Base-by-base conservation (phyloP, 1,284 basidiomycete genomes). In the Erythrobasidium hasegawianum region DNA sequence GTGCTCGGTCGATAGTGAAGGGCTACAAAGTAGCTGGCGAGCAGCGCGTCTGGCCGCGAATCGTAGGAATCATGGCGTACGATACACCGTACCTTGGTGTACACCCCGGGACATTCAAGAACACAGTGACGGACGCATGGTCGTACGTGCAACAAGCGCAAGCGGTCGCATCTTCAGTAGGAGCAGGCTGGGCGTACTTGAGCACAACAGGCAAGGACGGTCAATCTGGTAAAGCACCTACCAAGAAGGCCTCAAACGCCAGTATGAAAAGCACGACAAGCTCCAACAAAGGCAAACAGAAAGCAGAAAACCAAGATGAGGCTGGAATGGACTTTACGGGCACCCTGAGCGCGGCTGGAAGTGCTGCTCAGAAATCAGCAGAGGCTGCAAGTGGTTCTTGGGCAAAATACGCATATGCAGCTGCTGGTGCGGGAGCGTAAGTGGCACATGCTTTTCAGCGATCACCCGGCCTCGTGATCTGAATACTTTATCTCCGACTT, bases 51-150 rank as follows among this genome's bases (percentile, higher is more conserved):
- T 69, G 68, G 68, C 68, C 68, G 7, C 39, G 43, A 33, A 64
- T 64, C n/a, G 52, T 59, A 24, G 68, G 60, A 27, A 52, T 64
- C 20, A 50, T 69, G 11, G 65, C 68, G 11, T 68, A 69, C 52
- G 67, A 68, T 29, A 69, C 68, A 22, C 68, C 68, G 18, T 59
- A 69, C 40, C 74, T 75, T 13, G 77, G 77, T 16, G 74, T 78
- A 0, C 73, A 78, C 54, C 77, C 77, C n/a, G 70, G 73, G 39
- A 74, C 74, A 0, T 78, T 78, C 62, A 74, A 74, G 68, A 71
- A 78, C 62, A 71, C 73, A n/a, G 71, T 76, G 64, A 71, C 71
- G 55, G 76, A 77, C 59, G 76, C 74, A 41, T 70, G 70, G 8
- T 67, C 66, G 22, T 75, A 76, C 53, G 62, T 73, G 7, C 70